Evolutionary conservation across 2,329 filamentous ascomycete species (phyloP), one percentile per base, ranked within the genome.

Genomic region (Alternaria brassicae): DNA sequence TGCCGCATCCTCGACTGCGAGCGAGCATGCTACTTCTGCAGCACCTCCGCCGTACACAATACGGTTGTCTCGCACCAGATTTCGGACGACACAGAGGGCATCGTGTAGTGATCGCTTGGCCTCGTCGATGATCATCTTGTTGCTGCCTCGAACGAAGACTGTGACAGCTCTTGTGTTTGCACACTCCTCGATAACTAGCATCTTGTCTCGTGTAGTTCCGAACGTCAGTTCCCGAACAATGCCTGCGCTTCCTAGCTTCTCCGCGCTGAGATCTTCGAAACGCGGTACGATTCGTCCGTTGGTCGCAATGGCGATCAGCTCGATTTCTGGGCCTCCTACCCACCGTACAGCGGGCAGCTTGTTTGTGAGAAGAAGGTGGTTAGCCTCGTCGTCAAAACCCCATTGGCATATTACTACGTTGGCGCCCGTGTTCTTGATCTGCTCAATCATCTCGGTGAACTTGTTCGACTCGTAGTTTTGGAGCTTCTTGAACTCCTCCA

Each of bases 61-160:
- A 61, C 95, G 91, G 84, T 97, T 98, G 81, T 99, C 96, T 62
- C 87, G 88, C 50, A 99, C 95, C 44, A 99, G 84, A 81, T 99
- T 99, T 72, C 96, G 91, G 52, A 99, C 95, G 48, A 99, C 95
- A 77, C 96, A 99, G 50, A 99, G 88, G 58, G 95, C 95, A 80
- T 99, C 95, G 78, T 99, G 96, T 59, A 99, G 86, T 48, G 95
- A 98, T 72, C 96, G 89, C 84, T 97, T 97, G 54, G 96, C 96
- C 81, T 99, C 96, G 76, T 99, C 96, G 78, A 99, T 98, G 79
- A 99, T 97, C 95, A 99, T 99, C 86, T 98, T 99, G 87, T 99
- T 99, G 85, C 93, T 96, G 74, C 95, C 95, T 74, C 95, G 87
- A 61, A 99, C 91, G 79, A 99, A 99, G 55, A 96, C 89, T 3